Evolutionary conservation across 2,329 filamentous ascomycete genomes (phyloP).

Genomic region (Remersonia thermophila): DNA sequence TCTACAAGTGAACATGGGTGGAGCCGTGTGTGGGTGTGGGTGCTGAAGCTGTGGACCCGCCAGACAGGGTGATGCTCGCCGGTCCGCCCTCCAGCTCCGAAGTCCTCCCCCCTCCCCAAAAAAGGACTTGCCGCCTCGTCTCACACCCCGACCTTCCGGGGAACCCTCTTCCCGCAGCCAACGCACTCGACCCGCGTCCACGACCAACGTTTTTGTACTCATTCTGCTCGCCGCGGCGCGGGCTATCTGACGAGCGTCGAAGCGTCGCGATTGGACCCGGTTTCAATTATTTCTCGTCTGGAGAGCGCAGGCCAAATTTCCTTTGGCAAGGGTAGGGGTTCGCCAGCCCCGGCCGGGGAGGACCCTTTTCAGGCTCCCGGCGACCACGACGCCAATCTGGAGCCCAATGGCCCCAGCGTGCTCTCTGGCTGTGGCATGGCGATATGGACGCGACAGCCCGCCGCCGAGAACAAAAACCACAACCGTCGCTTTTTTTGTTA

Average conservation of each 20-base stretch:
- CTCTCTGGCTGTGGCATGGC: no score
- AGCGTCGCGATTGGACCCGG: slow-evolving; percentile 16
- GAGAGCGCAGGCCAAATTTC: slow-evolving; percentile 10
- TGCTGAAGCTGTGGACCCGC: slow-evolving; percentile 17
- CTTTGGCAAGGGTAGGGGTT: slow-evolving; percentile 17
- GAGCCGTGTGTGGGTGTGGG: slow-evolving; percentile 7
- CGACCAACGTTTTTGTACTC: slow-evolving; percentile 51
- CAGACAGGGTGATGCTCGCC: slow-evolving; percentile 10
- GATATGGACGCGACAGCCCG: no score
- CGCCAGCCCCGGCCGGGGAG: slow-evolving; percentile 13
- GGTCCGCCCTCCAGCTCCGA: neutral
- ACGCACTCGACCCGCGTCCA: slow-evolving; percentile 5
- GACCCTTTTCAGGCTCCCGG: no score
- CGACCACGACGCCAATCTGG: no score
- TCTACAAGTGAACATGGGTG: neutral
- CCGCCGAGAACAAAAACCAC: no score
- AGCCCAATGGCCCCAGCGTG: no score
- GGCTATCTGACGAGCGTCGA: slow-evolving; percentile 28
- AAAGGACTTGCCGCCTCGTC: neutral
- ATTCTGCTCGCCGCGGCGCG: slow-evolving; percentile 38
- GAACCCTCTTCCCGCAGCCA: slow-evolving; percentile 23
- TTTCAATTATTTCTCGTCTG: slow-evolving; percentile 12
- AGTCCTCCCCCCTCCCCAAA: no score
- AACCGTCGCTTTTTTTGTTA: no score
- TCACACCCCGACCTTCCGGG: slow-evolving; percentile 22